Evolutionary conservation across 441 rosid genomes (phyloP), one percentile per base, ranked within the genome.

Genomic region (Gossypium trilobum): DNA sequence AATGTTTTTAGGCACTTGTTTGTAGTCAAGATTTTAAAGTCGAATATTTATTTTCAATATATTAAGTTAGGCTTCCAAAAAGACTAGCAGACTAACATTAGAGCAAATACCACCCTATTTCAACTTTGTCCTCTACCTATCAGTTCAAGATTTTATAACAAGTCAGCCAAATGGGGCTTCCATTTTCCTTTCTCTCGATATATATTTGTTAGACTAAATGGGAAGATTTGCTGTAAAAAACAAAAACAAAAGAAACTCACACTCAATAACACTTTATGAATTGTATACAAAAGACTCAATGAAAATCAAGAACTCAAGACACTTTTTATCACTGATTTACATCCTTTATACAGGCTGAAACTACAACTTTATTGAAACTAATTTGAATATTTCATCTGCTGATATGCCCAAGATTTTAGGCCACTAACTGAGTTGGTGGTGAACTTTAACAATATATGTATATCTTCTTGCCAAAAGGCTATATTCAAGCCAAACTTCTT

Each of bases 61-160:
- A 65, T 36, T 36, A 36, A 46, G 61, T 70, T 36, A 55, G 17
- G 63, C 39, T 17, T 31, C 6, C 10, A n/a, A 36, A 52, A 55
- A 55, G 73, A 31, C 52, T 36, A 70, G 19, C 39, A 42, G 44
- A 73, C 65, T 51, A 14, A 52, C 46, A 8, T 23, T 48, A 39
- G 76, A 73, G 42, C 33, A 68, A 29, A 54, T 54, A 73, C 72
- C 61, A 39, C 71, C 68, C 52, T 48, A 59, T 58, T 51, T 25
- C 17, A 55, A 27, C 42, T 52, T 36, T 36, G 23, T 20, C 42
- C 11, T 39, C 51, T 39, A 39, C 10, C 51, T 36, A 36, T 8
- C 42, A 23, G 20, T 22, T 66, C 36, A 66, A 44, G 33, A 52
- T 52, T 70, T 75, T 51, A 5, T 51, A 50, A 36, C 63, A 23